These are phyloP conservation scores for Pterula multifida DNA, from an alignment of 1,284 basidiomycete genomes.

Conservation along the genomic window DNA sequence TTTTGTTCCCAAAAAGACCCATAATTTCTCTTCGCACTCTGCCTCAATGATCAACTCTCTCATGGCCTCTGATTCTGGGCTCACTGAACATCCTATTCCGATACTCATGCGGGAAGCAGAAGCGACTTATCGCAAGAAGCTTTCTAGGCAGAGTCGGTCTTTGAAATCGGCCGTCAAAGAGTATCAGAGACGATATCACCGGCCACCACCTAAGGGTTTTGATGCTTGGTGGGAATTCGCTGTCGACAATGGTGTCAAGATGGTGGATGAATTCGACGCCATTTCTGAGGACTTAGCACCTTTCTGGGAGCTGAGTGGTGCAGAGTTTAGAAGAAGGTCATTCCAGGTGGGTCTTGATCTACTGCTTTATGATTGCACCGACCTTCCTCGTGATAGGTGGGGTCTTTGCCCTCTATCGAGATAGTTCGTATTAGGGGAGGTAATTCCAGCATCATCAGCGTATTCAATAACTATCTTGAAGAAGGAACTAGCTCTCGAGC, in stretches of 20 bases:
- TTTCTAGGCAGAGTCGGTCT: constrained; percentile 66
- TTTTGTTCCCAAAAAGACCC: constrained; percentile 2
- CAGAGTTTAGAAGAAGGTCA: constrained; percentile 61
- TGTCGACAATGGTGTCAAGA: constrained; percentile 55
- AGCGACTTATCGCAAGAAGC: constrained; percentile 47
- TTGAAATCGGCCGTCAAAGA: constrained; percentile 64
- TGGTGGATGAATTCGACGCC: constrained; percentile 87
- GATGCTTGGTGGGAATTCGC: constrained; percentile 86
- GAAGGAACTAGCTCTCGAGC: constrained; percentile 66
- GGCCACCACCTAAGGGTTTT: constrained; percentile 80
- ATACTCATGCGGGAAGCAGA: constrained; percentile 74
- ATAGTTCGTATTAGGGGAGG: constrained; percentile 68
- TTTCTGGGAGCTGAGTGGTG: constrained; percentile 65
- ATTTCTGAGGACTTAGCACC: constrained; percentile 72
- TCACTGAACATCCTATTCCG: constrained; percentile 63
- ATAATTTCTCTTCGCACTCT: constrained; percentile 14
- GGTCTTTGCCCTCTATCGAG: constrained; percentile 72
- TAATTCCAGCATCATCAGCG: constrained; percentile 45
- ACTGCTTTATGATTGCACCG: neutral
- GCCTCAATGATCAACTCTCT: constrained; percentile 6
- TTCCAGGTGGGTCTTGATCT: constrained; percentile 41
- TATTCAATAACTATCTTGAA: constrained; percentile 41
- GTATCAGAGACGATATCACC: constrained; percentile 67
- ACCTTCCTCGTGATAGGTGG: constrained; percentile 36
- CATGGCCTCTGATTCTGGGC: constrained; percentile 6